phyloP scores from a whole-genome alignment of 257 asterid genomes.

The Salvia miltiorrhiza region DNA sequence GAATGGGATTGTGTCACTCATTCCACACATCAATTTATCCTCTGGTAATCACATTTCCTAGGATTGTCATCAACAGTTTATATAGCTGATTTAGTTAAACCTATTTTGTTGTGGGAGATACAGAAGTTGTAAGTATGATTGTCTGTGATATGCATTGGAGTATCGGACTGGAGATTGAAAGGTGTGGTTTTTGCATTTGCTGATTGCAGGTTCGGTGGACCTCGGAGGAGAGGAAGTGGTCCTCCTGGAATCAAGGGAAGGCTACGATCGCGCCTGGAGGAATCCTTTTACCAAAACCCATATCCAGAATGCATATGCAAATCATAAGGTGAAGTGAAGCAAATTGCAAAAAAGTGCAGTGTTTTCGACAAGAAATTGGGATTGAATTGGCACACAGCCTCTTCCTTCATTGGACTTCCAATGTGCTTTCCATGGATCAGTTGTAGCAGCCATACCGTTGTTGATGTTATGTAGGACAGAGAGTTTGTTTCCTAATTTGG shows the following conservation, averaged over 20 bases:
- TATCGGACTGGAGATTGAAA: background rate
- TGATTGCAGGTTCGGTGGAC: slow-evolving; percentile 66
- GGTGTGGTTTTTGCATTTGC: background rate
- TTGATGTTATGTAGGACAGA: background rate
- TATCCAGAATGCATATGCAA: slow-evolving; percentile 84
- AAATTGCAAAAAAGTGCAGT: slow-evolving; percentile 3
- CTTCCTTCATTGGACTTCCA: background rate
- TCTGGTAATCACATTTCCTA: background rate
- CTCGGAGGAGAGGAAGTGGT: slow-evolving; percentile 68
- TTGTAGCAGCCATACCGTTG: background rate
- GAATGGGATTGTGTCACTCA: background rate
- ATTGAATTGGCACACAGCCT: background rate
- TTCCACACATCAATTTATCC: background rate
- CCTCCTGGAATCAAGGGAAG: slow-evolving; percentile 86
- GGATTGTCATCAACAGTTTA: background rate
- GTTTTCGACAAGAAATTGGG: background rate
- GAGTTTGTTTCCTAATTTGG: background rate
- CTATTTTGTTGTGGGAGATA: background rate
- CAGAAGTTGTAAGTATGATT: background rate
- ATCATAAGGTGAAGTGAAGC: slow-evolving; percentile 27
- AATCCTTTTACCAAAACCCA: slow-evolving; percentile 88
- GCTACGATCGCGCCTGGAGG: slow-evolving; percentile 71
- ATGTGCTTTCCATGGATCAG: background rate
- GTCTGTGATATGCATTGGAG: background rate
- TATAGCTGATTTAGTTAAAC: background rate